Conservation (phyloP, 1,284 basidiomycete species). For the Melampsora larici-populina region DNA sequence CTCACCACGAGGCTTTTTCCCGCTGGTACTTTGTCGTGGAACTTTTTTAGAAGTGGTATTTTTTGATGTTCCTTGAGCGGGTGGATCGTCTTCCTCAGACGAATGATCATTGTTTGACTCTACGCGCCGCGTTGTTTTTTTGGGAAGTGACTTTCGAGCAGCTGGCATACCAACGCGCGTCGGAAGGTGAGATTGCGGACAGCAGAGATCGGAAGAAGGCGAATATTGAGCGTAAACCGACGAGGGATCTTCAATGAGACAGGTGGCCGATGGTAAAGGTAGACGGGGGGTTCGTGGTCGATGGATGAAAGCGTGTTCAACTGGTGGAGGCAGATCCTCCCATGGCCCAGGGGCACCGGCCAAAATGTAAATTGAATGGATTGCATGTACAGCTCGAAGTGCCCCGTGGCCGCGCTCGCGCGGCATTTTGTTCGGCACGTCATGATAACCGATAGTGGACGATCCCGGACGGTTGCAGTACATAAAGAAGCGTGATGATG, state of each 20-base stretch:
- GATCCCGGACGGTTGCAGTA: too few species aligned
- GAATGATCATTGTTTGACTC: not conserved
- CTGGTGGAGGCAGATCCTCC: not conserved
- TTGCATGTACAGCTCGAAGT: not conserved
- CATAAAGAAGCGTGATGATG: too few species aligned
- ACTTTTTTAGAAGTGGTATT: not conserved
- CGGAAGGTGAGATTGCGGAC: not conserved
- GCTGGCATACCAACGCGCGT: not conserved
- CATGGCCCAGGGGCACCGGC: not conserved
- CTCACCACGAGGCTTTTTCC: not conserved
- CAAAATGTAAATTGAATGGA: not conserved
- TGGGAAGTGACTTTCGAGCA: not conserved
- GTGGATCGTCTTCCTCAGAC: too few species aligned
- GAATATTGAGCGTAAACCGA: not conserved
- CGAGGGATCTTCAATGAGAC: not conserved
- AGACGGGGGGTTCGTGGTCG: not conserved
- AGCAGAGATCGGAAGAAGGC: not conserved
- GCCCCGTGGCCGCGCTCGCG: too few species aligned
- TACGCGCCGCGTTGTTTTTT: not conserved
- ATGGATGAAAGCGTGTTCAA: not conserved
- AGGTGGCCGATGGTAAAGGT: not conserved
- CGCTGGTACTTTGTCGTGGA: not conserved
- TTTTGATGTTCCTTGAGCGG: too few species aligned
- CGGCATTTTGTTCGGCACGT: too few species aligned
- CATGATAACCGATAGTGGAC: too few species aligned